Conservation (phyloP, 768 basidiomycete genomes). For the Dacryopinax spathularia region DNA sequence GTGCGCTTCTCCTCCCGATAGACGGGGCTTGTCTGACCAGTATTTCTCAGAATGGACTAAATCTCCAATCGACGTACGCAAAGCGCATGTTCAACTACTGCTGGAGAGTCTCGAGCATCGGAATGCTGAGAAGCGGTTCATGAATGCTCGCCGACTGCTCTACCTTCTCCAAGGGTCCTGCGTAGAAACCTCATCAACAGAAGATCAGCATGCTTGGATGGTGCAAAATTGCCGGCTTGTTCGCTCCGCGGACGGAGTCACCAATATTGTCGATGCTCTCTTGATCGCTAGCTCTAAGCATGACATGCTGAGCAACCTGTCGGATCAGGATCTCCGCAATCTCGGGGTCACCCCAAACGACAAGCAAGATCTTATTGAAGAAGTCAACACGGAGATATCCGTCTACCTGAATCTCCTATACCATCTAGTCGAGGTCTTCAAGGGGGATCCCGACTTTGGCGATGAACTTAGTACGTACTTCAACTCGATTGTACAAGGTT, state of each 20-base stretch:
- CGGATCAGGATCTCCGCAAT: conserved; percentile 58
- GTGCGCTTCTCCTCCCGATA: conserved; percentile 30
- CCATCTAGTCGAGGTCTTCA: conserved; percentile 84
- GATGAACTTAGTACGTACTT: conserved; percentile 78
- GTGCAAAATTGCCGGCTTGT: conserved; percentile 86
- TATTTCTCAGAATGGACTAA: conserved; percentile 61
- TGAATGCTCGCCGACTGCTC: conserved; percentile 70
- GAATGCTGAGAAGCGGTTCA: conserved; percentile 70
- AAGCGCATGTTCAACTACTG: conserved; percentile 60
- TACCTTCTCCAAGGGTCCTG: conserved; percentile 96
- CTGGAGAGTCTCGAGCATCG: conserved; percentile 80
- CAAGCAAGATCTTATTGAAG: conserved; percentile 68
- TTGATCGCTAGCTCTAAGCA: conserved; percentile 82
- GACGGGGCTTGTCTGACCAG: too few species aligned
- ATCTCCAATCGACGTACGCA: conserved; percentile 44
- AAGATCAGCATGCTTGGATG: conserved; percentile 92
- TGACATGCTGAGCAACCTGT: conserved; percentile 62
- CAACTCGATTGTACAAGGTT: conserved; percentile 6
- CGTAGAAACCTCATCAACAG: conserved; percentile 77
- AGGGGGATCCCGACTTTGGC: conserved; percentile 85
- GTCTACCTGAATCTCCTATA: conserved; percentile 93
- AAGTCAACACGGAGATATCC: conserved; percentile 81
- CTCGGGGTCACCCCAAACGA: conserved; percentile 57
- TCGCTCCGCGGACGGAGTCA: conserved; percentile 67
- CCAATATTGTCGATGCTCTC: conserved; percentile 70